These are phyloP conservation scores for Wickerhamiella spandovensis DNA, from an alignment of 805 yeast genomes.

Conservation along the genomic window DNA sequence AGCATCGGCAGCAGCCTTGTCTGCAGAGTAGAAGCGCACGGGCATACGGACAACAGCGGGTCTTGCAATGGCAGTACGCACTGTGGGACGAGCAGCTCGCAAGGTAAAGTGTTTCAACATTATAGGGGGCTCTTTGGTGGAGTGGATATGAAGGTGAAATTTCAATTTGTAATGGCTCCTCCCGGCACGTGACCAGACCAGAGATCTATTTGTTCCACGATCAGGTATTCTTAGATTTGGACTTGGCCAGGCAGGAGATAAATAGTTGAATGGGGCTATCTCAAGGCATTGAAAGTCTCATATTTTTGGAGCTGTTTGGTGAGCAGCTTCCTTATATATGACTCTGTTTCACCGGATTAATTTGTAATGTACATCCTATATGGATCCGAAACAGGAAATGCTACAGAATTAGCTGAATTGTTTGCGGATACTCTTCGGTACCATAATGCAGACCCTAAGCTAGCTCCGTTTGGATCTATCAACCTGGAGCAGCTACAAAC, in stretches of 20 bases:
- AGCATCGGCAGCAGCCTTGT: conserved; percentile 12
- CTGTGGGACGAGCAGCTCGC: conserved; percentile 3
- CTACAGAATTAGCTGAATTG: conserved; percentile 69
- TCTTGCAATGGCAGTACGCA: not conserved
- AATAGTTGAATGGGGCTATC: not conserved
- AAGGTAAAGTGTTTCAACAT: conserved; percentile 3
- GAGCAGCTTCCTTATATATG: too few species aligned
- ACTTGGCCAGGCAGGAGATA: too few species aligned
- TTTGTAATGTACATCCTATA: conserved; percentile 37
- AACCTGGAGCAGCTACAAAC: conserved; percentile 28
- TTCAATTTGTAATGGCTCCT: not conserved
- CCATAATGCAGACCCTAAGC: conserved; percentile 28
- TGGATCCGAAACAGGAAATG: conserved; percentile 89
- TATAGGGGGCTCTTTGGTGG: not conserved
- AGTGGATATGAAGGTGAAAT: not conserved
- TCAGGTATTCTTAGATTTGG: too few species aligned
- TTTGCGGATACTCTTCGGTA: conserved; percentile 43
- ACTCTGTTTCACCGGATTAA: not conserved
- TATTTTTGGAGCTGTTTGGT: too few species aligned
- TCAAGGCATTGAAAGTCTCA: not conserved
- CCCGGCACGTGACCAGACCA: not conserved
- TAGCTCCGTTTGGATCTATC: conserved; percentile 42
- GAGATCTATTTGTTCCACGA: not conserved
- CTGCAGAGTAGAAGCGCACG: conserved; percentile 5
- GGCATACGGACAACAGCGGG: conserved; percentile 1